These are phyloP conservation scores for Dacryopinax spathularia DNA, from an alignment of 768 basidiomycete species.

Conservation along the genomic window DNA sequence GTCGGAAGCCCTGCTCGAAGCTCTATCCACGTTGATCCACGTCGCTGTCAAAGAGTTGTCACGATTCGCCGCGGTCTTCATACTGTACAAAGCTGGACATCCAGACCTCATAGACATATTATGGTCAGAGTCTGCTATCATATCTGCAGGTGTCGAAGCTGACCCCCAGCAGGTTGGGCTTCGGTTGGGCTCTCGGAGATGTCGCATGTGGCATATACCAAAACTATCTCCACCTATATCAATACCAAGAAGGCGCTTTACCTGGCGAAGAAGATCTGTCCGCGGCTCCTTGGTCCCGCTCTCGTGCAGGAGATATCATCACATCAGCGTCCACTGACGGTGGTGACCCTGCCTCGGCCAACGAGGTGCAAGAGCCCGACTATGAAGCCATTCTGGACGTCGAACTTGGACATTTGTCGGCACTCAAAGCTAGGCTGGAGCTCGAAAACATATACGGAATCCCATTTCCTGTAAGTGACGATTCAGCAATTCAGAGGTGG, in stretches of 20 bases:
- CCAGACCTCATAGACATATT: not conserved
- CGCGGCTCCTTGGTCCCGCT: not conserved
- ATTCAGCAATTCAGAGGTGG: not conserved
- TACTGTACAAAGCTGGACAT: not conserved
- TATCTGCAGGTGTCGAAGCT: not conserved
- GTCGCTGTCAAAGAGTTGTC: not conserved
- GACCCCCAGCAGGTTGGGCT: not conserved
- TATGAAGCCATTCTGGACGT: constrained; percentile 9
- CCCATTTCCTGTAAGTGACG: constrained; percentile 55
- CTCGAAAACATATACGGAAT: constrained; percentile 66
- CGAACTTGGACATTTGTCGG: constrained; percentile 51
- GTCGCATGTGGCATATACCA: not conserved
- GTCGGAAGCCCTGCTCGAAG: not conserved
- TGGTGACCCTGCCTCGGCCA: not conserved
- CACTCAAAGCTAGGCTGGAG: constrained; percentile 54
- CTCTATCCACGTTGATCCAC: not conserved
- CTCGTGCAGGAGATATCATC: not conserved
- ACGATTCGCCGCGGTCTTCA: not conserved
- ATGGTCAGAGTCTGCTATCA: not conserved
- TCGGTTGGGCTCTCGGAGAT: not conserved
- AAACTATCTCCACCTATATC: not conserved
- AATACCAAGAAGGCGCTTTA: not conserved
- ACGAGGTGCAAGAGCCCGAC: not conserved
- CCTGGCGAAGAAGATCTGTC: not conserved
- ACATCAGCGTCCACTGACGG: not conserved